Percentiles rank a stretch among this genome's conserved stretches.
phyloP scores from a whole-genome alignment of 805 yeast genomes.

The Yarrowia hollandica region DNA sequence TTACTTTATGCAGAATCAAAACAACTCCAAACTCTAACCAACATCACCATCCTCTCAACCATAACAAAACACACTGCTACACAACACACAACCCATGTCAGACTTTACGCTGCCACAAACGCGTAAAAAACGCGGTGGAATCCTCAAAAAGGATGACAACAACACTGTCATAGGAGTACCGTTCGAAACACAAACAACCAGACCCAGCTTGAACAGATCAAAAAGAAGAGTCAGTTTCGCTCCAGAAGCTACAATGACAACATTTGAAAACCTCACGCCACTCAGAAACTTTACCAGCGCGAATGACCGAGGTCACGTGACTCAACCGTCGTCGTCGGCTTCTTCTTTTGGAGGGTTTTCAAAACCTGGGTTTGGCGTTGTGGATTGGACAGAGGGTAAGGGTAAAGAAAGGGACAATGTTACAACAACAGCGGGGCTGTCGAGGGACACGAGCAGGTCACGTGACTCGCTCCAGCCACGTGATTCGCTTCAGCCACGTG shows the following conservation, averaged over 20 bases:
- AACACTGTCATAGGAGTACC: slow-evolving; percentile 24
- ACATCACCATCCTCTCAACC: neutral
- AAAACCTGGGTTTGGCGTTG: slow-evolving; percentile 2
- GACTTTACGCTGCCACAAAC: slow-evolving; percentile 16
- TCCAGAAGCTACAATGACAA: slow-evolving; percentile 27
- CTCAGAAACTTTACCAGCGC: neutral
- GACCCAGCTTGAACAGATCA: slow-evolving; percentile 1
- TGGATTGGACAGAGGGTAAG: neutral
- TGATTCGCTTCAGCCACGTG: neutral
- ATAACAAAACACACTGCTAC: neutral
- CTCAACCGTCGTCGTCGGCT: neutral
- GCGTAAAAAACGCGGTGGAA: slow-evolving; percentile 9
- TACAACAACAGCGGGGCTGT: too few species aligned
- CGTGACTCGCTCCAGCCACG: neutral
- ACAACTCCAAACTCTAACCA: neutral
- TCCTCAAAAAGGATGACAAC: slow-evolving; percentile 28
- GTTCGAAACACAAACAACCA: neutral
- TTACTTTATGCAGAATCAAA: neutral
- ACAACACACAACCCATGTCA: neutral
- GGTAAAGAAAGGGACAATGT: too few species aligned
- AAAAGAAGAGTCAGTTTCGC: slow-evolving; percentile 14
- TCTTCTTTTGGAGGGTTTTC: slow-evolving; percentile 1
- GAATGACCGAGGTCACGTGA: neutral
- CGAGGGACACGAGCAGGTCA: neutral
- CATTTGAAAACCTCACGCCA: slow-evolving; percentile 12